phyloP scores from a whole-genome alignment of 306 rosid genomes.

The Astragalus membranaceus region DNA sequence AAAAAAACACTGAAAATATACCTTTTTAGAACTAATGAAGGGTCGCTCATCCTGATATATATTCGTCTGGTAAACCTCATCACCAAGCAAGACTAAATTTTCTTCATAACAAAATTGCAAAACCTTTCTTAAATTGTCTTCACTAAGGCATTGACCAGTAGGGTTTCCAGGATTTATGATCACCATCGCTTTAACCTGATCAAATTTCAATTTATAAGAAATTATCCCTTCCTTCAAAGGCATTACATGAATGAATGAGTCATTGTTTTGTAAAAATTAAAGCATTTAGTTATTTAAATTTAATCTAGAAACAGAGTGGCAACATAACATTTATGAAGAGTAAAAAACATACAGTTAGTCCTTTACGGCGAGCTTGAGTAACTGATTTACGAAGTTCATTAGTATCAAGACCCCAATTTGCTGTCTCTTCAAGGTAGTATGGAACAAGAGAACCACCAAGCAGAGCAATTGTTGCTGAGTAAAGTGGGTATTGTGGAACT shows the following conservation, averaged over 20 bases:
- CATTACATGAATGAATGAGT: conserved; percentile 14
- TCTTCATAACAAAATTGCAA: conserved; percentile 74
- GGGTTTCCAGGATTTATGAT: conserved; percentile 98
- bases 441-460: conserved; percentile 94
- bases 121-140: conserved; percentile 69
- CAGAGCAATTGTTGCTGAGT: conserved; percentile 86
- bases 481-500: conserved; percentile 98
- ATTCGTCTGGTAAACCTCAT: conserved; percentile 96
- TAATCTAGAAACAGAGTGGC: background rate
- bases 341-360: conserved; percentile 57
- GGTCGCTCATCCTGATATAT: conserved; percentile 97
- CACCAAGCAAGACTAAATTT: conserved; percentile 86
- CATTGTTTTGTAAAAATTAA: background rate
- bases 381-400: conserved; percentile 66
- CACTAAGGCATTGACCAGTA: conserved; percentile 94
- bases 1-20: conserved; percentile 4
- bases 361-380: conserved; percentile 67
- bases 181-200: conserved; percentile 97
- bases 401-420: conserved; percentile 93
- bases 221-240: conserved; percentile 1
- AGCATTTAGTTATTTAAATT: conserved; percentile 9
- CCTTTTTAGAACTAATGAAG: conserved; percentile 86
- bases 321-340: conserved; percentile 11
- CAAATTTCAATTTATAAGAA: conserved; percentile 21
- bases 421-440: conserved; percentile 97